These are phyloP conservation scores for Rhizoclosmatium globosum DNA, from an alignment of 192 early-diverging fungal species.

Conservation along the genomic window DNA sequence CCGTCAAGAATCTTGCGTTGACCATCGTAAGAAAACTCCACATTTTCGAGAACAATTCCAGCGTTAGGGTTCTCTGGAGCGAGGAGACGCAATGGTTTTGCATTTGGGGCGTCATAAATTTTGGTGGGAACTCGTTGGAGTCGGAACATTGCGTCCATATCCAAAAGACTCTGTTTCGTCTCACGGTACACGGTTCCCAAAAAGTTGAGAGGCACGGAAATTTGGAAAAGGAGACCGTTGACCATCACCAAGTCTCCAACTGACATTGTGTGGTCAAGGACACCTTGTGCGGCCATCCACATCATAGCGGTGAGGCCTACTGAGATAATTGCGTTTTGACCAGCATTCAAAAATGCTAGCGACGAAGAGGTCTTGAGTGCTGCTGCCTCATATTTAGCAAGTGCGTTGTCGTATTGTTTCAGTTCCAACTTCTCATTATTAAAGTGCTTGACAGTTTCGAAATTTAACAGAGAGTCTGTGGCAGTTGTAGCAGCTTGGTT, in stretches of 20 bases:
- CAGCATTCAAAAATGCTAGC: conserved; percentile 91
- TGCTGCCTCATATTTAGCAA: conserved; percentile 91
- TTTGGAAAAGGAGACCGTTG: conserved; percentile 97
- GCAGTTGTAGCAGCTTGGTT: conserved; percentile 93
- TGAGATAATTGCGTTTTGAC: conserved; percentile 95
- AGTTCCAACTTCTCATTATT: conserved; percentile 93
- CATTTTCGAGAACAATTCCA: conserved; percentile 86
- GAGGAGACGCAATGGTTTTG: conserved; percentile 43
- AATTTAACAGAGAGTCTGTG: conserved; percentile 96
- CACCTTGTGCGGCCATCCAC: conserved; percentile 93
- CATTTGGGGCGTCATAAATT: conserved; percentile 47
- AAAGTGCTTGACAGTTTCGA: conserved; percentile 97
- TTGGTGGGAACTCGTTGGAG: conserved; percentile 69
- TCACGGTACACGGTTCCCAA: conserved; percentile 98
- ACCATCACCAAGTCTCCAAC: conserved; percentile 99
- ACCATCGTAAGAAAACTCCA: conserved; percentile 87
- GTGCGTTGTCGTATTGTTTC: conserved; percentile 85
- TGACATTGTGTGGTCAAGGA: conserved; percentile 80
- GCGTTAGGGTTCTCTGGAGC: conserved; percentile 47
- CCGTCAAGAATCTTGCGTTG: conserved; percentile 66
- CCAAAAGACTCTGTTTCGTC: conserved; percentile 90
- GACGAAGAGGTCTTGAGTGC: conserved; percentile 92
- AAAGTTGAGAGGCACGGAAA: conserved; percentile 97
- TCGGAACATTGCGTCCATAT: conserved; percentile 97
- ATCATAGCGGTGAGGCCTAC: conserved; percentile 94